Conservation (phyloP, 2,329 filamentous ascomycete genomes). For the Aspergillus sp. region DNA sequence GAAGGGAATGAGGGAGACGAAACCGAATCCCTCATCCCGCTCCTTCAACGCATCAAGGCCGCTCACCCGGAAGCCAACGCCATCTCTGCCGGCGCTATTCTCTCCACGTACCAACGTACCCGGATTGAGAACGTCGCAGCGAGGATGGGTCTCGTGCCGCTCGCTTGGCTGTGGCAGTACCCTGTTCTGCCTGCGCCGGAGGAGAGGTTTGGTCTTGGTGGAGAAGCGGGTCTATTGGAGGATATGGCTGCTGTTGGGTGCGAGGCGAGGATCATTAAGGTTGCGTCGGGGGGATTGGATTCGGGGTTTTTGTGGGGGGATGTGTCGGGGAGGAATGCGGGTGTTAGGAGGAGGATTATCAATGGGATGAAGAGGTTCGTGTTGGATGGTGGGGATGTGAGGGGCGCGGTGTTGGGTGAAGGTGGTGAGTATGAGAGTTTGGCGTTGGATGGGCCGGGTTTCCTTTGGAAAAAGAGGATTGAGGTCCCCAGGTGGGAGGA, state of each 20-base stretch:
- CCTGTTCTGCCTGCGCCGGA: conserved; percentile 64
- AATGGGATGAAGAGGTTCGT: conserved; percentile 61
- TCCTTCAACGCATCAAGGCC: conserved; percentile 67
- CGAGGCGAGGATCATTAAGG: conserved; percentile 91
- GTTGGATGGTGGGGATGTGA: conserved; percentile 50
- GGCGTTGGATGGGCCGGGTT: conserved; percentile 74
- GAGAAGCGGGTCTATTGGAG: conserved; percentile 59
- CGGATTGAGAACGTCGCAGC: conserved; percentile 88
- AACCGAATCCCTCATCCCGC: conserved; percentile 79
- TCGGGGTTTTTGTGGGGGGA: conserved; percentile 78
- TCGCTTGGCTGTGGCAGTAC: conserved; percentile 93
- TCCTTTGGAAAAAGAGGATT: conserved; percentile 73
- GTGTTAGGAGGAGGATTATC: conserved; percentile 50
- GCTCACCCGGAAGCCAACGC: conserved; percentile 81
- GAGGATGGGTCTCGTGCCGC: conserved; percentile 77
- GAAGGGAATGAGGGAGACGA: conserved; percentile 61
- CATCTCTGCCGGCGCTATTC: conserved; percentile 84
- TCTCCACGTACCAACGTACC: conserved; percentile 94
- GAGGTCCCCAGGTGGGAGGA: conserved; percentile 58
- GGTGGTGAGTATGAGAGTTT: conserved; percentile 96
- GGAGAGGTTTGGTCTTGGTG: conserved; percentile 22
- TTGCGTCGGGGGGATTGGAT: conserved; percentile 85
- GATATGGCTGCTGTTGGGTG: conserved; percentile 80
- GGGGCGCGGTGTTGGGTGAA: conserved; percentile 79
- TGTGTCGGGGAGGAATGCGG: conserved; percentile 58